Evolutionary conservation across 2,329 filamentous ascomycete genomes (phyloP), one percentile per base, ranked within the genome.

Genomic region (Lecanicillium sp.): DNA sequence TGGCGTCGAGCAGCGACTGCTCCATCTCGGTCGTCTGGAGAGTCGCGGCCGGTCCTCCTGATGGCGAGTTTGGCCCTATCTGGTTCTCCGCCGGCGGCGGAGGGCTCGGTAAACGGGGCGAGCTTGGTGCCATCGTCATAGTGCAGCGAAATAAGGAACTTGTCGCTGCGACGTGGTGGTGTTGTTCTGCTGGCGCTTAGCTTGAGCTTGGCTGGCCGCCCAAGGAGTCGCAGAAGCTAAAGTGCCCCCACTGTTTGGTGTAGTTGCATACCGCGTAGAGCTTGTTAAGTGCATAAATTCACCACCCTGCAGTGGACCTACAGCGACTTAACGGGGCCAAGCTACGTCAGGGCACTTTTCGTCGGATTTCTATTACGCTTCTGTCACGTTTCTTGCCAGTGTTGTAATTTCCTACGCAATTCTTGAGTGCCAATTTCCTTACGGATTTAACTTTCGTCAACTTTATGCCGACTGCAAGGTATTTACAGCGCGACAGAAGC

Each of bases 41-140:
- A 55, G 56, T 80, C 61, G 65, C 67, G 18, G 63, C 53, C 30
- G 56, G 55, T 35, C 78, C 71, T 46, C 80, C 68, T 14, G 73
- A 73, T 2, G 87, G 86, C 35, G 87, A 92, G 52, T 80, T 80
- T 40, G 84, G 82, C 7, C 79, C 83, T 46, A 94, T 81, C 65
- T 96, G 90, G 49, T 95, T 92, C 64, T 98, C 92, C 45, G 90
- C 87, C 42, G 94, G 82, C 25, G 92, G 92, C 42, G 92, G 92
- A 44, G 92, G 92, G 62, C 88, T 95, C 43, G 92, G 92, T 37
- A 98, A 79, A 57, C 92, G 84, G 47, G 92, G 90, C 34, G 89
- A 95, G 62, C 78, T 90, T 46, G 85, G 82, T 50, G 75, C 64
- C 46, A 78, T 60, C 48, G 74, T 68, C 73, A 78, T 77, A 47